Base-by-base conservation (phyloP, 805 yeast genomes). In the Yarrowia divulgata region DNA sequence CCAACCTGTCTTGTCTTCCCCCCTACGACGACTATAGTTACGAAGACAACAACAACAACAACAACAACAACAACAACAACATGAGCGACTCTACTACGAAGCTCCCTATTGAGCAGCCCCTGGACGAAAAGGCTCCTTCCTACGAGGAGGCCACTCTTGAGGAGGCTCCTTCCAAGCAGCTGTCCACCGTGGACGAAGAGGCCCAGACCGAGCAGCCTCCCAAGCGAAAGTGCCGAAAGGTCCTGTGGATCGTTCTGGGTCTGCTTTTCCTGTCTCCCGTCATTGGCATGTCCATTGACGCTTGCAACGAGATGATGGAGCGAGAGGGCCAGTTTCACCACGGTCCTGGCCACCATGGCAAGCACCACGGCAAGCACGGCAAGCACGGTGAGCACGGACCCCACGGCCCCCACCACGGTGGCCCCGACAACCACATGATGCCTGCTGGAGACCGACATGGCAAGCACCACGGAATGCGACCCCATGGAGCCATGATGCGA, bases 111-210 rank as follows among this genome's bases (percentile, higher is more conserved):
- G 52, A 40, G 9, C 40, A 50, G 42, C 32, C 43, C 9, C 63
- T 57, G 8, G 35, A 43, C 34, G 66, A 60, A 43, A 60, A 60
- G 66, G 52, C 66, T 19, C 66, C 66, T 8, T 45, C 66, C 34
- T 60, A 60, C 52, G 66, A 60, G 66, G 66, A 60, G 42, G 66
- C 66, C 34, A 45, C 52, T 45, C 66, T 60, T 12, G 52, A 60
- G 42, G 66, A 60, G 29, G 66, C 66, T 29, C 66, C 66, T 7
- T 39, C 66, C 52, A 34, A 60, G 52, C 66, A 45, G 52, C 66
- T 60, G 14, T 8, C 16, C 54, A 18, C 1, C 13, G 18, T 14
- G n/a, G 66, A 58, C 40, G 4, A 12, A 7, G 63, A 57, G 64
- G 64, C 49, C 48, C 64, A 57, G 64, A 29, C 49, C 23, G 49